Percentiles rank a stretch among this genome's conserved stretches.
These are phyloP conservation scores for Aspergillus udagawae DNA, from an alignment of 2,329 filamentous ascomycete species.

Conservation along the genomic window DNA sequence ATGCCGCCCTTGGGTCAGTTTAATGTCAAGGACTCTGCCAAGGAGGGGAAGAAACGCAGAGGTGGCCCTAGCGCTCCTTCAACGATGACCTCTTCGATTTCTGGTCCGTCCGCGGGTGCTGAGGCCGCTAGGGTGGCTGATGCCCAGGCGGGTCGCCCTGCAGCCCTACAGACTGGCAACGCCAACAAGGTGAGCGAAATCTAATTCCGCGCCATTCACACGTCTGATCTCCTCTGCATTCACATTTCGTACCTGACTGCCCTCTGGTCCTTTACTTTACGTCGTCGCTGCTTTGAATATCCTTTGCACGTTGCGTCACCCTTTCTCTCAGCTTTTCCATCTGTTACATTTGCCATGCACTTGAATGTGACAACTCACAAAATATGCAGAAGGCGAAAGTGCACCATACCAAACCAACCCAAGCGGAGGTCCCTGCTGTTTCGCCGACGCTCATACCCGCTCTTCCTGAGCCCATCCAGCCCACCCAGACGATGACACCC, in stretches of 20 bases:
- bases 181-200: conserved; percentile 48
- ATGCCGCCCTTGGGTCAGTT: conserved; percentile 96
- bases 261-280: background rate
- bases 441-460: conserved; percentile 86
- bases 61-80: conserved; percentile 48
- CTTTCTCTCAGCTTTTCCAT: background rate
- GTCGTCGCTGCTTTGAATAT: background rate
- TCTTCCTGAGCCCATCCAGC: conserved; percentile 80
- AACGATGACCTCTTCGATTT: conserved; percentile 30
- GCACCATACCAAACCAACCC: conserved; percentile 60
- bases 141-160: conserved; percentile 30
- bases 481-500: conserved; percentile 67
- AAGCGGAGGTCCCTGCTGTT: conserved; percentile 58
- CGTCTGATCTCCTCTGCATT: background rate
- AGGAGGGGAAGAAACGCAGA: conserved; percentile 86
- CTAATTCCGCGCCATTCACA: conserved; percentile 5
- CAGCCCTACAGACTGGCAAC: conserved; percentile 37
- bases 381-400: conserved; percentile 67
- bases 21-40: conserved; percentile 74
- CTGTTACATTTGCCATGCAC: background rate
- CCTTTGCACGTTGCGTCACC: background rate
- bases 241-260: background rate
- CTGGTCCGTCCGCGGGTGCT: conserved; percentile 27
- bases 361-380: conserved; percentile 12
- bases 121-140: conserved; percentile 32